Conservation (phyloP, 23 red algal species). For the Chondrus crispus region DNA sequence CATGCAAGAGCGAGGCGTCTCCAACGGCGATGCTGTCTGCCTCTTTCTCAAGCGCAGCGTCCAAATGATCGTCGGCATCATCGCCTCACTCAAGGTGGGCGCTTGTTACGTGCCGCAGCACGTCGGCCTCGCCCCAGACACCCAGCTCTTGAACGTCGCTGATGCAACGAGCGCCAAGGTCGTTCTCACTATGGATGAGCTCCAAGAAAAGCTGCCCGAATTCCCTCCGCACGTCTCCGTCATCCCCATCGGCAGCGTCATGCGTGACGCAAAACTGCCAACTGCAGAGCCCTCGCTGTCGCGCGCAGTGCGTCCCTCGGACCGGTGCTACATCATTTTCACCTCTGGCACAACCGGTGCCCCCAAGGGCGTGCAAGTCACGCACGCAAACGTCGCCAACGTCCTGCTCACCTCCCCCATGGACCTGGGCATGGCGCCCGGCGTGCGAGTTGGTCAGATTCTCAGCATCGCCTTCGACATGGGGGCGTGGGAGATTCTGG, state of each 20-base stretch:
- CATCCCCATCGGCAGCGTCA: not conserved
- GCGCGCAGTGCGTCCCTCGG: not conserved
- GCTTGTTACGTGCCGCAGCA: constrained; percentile 40
- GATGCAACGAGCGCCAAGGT: not conserved
- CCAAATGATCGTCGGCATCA: constrained; percentile 23
- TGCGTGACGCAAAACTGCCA: not conserved
- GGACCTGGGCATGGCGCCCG: not conserved
- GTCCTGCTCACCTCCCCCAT: constrained; percentile 31
- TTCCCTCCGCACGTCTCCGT: not conserved
- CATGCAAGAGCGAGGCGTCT: not conserved
- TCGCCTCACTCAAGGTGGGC: constrained; percentile 12
- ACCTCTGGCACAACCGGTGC: constrained; percentile 87
- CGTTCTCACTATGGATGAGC: not conserved
- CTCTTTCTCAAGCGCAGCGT: constrained; percentile 21
- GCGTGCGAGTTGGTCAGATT: not conserved
- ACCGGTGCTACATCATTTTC: constrained; percentile 64
- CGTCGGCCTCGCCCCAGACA: constrained; percentile 6
- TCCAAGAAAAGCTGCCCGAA: not conserved
- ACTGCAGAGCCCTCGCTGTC: not conserved
- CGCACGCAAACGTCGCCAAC: constrained; percentile 72
- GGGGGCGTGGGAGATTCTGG: constrained; percentile 33
- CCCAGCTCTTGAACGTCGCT: constrained; percentile 1
- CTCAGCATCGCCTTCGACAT: constrained; percentile 48
- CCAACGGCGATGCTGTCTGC: not conserved
- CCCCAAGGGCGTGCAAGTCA: constrained; percentile 81